Conservation (phyloP, 2,329 filamentous ascomycete species). For the Elsinoe fawcettii region DNA sequence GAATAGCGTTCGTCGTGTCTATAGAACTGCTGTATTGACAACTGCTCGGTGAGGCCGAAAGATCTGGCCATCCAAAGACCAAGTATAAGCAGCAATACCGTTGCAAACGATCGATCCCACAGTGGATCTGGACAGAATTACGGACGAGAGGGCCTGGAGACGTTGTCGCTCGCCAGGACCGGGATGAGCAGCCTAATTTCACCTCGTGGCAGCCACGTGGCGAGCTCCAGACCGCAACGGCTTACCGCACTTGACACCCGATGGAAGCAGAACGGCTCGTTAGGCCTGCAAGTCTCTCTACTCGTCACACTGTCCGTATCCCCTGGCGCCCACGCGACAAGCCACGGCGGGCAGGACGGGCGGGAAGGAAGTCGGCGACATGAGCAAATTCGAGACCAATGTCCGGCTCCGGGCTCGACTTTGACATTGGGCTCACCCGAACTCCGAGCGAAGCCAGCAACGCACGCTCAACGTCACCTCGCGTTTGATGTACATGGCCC, state of each 20-base stretch:
- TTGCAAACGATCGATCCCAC: background rate
- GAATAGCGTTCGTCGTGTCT: background rate
- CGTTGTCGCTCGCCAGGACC: background rate
- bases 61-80: background rate
- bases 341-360: background rate
- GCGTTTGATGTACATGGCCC: background rate
- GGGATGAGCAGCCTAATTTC: background rate
- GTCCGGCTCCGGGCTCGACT: background rate
- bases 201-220: constrained; percentile 7
- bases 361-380: background rate
- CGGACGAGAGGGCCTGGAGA: background rate
- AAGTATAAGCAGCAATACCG: background rate
- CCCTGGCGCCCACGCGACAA: background rate
- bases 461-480: background rate
- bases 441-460: background rate
- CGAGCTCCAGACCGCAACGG: constrained; percentile 11
- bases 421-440: background rate
- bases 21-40: constrained; percentile 4
- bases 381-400: background rate
- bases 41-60: constrained; percentile 7
- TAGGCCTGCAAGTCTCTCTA: background rate
- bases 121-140: background rate
- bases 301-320: background rate
- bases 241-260: background rate
- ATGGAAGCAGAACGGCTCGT: constrained; percentile 1